Conservation (phyloP, 306 rosid species). For the Prunus salicina region DNA sequence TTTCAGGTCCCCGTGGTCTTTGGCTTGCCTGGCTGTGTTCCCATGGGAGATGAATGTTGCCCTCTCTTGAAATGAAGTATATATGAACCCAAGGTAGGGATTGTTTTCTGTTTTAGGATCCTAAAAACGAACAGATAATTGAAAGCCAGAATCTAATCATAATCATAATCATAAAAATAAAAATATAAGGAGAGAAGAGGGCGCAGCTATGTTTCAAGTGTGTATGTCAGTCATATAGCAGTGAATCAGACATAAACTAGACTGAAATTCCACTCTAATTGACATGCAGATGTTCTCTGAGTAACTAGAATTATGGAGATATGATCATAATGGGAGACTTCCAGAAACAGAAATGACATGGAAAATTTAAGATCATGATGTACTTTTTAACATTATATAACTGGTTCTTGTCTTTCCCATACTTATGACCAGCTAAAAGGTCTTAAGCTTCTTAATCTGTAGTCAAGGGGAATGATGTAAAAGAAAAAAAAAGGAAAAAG, state of each 20-base stretch:
- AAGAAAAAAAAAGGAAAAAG: no score
- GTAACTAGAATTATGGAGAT: no score
- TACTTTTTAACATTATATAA: not conserved
- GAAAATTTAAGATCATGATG: not conserved
- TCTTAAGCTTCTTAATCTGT: not conserved
- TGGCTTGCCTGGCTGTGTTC: constrained; percentile 57
- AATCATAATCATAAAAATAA: no score
- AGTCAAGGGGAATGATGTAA: not conserved
- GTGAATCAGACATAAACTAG: not conserved
- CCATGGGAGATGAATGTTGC: constrained; percentile 61
- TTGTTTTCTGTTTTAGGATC: constrained; percentile 58
- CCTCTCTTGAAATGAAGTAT: constrained; percentile 64
- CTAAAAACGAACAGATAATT: constrained; percentile 3
- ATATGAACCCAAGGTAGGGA: constrained; percentile 56
- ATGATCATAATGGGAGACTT: no score
- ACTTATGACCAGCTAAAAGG: not conserved
- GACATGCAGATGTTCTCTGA: no score
- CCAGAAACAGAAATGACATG: no score
- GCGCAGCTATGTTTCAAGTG: no score
- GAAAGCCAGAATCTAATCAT: not conserved
- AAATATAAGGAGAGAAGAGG: no score
- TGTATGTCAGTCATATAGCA: no score
- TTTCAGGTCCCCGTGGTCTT: constrained; percentile 50
- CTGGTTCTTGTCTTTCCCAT: not conserved
- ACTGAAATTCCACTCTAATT: not conserved